phyloP scores from a whole-genome alignment of 495 filamentous ascomycete genomes.

The Antarctomyces pellizariae region DNA sequence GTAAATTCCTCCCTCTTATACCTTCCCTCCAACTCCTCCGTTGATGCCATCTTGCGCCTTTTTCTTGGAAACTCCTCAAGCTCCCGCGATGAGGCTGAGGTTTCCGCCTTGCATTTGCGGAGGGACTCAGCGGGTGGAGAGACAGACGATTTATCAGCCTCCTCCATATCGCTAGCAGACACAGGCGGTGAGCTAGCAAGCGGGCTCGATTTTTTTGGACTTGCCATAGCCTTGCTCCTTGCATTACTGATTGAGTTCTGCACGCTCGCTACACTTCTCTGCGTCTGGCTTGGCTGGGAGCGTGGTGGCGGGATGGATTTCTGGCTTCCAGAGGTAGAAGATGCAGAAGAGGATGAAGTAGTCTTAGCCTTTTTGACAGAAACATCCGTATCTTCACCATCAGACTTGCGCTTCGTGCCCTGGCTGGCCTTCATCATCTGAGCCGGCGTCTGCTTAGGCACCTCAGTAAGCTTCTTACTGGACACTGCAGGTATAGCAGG shows the following conservation, averaged over 20 bases:
- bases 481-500: constrained; percentile 12
- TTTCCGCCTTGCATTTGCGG: constrained; percentile 7
- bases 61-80: constrained; percentile 12
- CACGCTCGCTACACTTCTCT: constrained; percentile 29
- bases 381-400: constrained; percentile 9
- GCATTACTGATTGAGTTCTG: too few relatives aligned
- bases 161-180: constrained; percentile 42
- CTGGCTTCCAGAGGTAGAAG: constrained; percentile 2
- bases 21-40: too few relatives aligned
- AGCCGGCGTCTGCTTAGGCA: constrained; percentile 2
- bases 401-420: constrained; percentile 8
- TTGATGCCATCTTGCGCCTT: constrained; percentile 12
- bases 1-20: too few relatives aligned
- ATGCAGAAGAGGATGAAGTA: constrained; percentile 9
- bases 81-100: constrained; percentile 18
- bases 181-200: constrained; percentile 53
- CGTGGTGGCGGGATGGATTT: constrained; percentile 13
- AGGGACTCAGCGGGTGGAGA: constrained; percentile 10
- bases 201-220: constrained; percentile 51
- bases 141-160: constrained; percentile 17
- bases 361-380: constrained; percentile 12
- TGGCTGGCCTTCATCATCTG: constrained; percentile 6
- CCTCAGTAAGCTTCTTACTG: constrained; percentile 16
- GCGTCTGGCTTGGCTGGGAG: constrained; percentile 12
- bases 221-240: too few relatives aligned